A percentile compares a stretch with the other conserved stretches of the same genome.
phyloP scores from a whole-genome alignment of 352 stramenopile species.

The Phytopythium ostracodes region DNA sequence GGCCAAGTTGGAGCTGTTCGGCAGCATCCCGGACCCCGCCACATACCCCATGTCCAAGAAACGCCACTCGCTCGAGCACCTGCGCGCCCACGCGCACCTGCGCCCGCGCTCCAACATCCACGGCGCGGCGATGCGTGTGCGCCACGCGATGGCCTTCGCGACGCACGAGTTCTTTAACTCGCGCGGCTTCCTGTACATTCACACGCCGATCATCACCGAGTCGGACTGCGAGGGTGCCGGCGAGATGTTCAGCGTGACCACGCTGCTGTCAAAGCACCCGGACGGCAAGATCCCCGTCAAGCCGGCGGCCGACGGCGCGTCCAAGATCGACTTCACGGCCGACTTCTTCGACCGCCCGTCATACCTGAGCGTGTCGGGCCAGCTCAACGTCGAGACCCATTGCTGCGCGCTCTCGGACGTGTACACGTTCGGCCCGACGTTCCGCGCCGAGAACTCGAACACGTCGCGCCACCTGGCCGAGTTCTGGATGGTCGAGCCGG shows the following conservation, averaged over 20 bases:
- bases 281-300: slow-evolving; percentile 69
- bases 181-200: slow-evolving; percentile 92
- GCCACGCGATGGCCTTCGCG: slow-evolving; percentile 91
- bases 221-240: slow-evolving; percentile 98
- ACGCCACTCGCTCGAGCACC: slow-evolving; percentile 91
- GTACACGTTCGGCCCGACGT: slow-evolving; percentile 99
- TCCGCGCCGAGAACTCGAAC: slow-evolving; percentile 99
- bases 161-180: slow-evolving; percentile 94
- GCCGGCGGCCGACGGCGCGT: slow-evolving; percentile 21
- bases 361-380: slow-evolving; percentile 95
- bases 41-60: slow-evolving; percentile 95
- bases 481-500: slow-evolving; percentile 99
- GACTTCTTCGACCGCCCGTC: slow-evolving; percentile 90
- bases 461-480: slow-evolving; percentile 97
- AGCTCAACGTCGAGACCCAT: slow-evolving; percentile 96
- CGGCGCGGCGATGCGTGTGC: slow-evolving; percentile 89
- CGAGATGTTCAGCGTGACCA: slow-evolving; percentile 96
- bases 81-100: slow-evolving; percentile 92
- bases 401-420: slow-evolving; percentile 83
- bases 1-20: slow-evolving; percentile 78
- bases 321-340: slow-evolving; percentile 87
- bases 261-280: slow-evolving; percentile 78
- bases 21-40: slow-evolving; percentile 75
- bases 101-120: slow-evolving; percentile 91
- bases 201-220: slow-evolving; percentile 95